phyloP scores from a whole-genome alignment of 2,329 filamentous ascomycete species.

The Diaporthe sp. region DNA sequence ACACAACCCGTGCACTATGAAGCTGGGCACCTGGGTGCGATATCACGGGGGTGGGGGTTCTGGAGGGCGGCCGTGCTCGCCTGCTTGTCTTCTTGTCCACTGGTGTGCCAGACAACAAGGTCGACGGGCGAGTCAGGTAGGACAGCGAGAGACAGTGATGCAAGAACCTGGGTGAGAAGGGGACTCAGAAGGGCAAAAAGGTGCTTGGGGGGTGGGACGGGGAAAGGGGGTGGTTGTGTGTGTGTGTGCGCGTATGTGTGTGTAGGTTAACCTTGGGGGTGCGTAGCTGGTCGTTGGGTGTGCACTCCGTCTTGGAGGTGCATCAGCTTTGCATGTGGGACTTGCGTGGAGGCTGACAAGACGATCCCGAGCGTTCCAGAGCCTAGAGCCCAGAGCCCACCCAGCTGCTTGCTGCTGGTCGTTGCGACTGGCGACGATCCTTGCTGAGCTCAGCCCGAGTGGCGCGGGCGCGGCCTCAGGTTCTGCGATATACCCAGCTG shows the following conservation, averaged over 20 bases:
- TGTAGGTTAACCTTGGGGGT: not conserved
- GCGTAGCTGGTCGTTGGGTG: conserved; percentile 4
- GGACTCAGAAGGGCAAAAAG: conserved; percentile 16
- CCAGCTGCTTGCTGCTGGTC: conserved; percentile 6
- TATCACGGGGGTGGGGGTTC: conserved; percentile 28
- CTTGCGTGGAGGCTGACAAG: conserved; percentile 37
- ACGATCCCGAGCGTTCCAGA: conserved; percentile 35
- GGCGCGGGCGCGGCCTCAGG: not conserved
- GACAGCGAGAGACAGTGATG: conserved; percentile 16
- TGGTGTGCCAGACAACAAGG: conserved; percentile 4
- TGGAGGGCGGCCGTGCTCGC: not conserved
- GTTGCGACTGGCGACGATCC: conserved; percentile 9
- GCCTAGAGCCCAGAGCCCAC: not conserved
- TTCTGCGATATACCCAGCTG: not conserved
- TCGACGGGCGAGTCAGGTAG: conserved; percentile 17
- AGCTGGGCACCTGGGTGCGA: conserved; percentile 16
- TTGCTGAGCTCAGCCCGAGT: conserved; percentile 22
- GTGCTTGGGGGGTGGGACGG: not conserved
- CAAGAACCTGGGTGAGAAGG: conserved; percentile 1
- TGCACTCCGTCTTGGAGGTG: conserved; percentile 35
- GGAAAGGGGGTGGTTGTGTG: not conserved
- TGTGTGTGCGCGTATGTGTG: not conserved
- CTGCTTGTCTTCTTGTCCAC: not conserved
- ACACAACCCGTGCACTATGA: not conserved
- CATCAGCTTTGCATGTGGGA: conserved; percentile 32